Base-by-base conservation (phyloP, 768 basidiomycete species). In the Chalciporus piperatus region DNA sequence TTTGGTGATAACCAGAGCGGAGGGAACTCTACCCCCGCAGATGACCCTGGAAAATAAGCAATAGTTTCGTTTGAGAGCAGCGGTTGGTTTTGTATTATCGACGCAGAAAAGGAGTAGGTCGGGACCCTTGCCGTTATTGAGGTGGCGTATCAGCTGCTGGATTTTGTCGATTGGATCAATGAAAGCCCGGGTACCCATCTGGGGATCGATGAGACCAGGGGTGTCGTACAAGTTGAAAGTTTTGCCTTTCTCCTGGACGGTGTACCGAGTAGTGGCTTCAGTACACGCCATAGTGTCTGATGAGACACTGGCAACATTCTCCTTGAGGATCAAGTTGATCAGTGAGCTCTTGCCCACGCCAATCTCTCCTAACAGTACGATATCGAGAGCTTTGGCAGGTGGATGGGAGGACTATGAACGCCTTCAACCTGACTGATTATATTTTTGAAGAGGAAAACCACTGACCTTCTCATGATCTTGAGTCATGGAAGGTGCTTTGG, bases 271-370 rank as follows among this genome's bases (percentile, higher is more conserved):
- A 35, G 47, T 47, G 10, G 60, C 37, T 27, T 64, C 63, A 3
- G 76, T 78, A 47, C 68, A 73, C 3, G 70, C 71, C 8, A 57
- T 38, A 7, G 68, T 63, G 9, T 64, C 58, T 30, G 64, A 57
- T 2, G 73, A 74, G 20, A 67, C 63, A 2, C 41, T 28, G 2
- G 75, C 74, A 17, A 56, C 48, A 1, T 61, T 46, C 8, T 47
- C 5, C 20, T 57, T 60, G 9, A 52, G 50, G 22, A 78, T 54
- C 62, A 75, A 59, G 54, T 77, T 77, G 52, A 77, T 50, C 30
- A 77, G 59, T 0, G 73, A 74, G 52, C 75, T 76, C 58, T 78
- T 78, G 10, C 72, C 66, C 9, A 65, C 66, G 10, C 66, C 68
- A 13, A 45, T 54, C 43, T 64, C 66, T 5, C 66, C 72, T 8